phyloP scores from a whole-genome alignment of 768 basidiomycete genomes.

The Tremella mesenterica region DNA sequence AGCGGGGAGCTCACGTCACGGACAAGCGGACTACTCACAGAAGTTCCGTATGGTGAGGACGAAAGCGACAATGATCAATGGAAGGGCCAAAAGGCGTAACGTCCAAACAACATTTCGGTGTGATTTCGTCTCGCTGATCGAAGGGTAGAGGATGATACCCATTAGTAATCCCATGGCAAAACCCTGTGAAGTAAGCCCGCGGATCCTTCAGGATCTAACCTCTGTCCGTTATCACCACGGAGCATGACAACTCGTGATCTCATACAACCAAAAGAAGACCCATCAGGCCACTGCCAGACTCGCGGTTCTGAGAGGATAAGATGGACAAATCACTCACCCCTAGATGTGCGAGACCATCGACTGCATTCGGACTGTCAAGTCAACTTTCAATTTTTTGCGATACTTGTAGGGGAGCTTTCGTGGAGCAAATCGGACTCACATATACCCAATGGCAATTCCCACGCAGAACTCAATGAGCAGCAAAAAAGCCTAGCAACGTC shows the following conservation, averaged over 20 bases:
- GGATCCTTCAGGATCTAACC: no score
- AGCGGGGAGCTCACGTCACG: neutral
- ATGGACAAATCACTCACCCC: conserved; percentile 46
- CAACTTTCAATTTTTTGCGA: neutral
- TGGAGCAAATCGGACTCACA: conserved; percentile 19
- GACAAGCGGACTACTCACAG: conserved; percentile 43
- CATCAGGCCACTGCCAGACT: no score
- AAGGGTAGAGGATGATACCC: conserved; percentile 76
- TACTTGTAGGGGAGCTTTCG: neutral
- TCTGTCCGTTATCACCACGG: no score
- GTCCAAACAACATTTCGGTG: conserved; percentile 65
- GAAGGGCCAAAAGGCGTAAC: conserved; percentile 64
- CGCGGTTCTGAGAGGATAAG: no score
- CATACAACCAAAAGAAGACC: no score
- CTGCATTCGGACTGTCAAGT: conserved; percentile 49
- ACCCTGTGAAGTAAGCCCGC: no score
- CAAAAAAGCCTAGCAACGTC: conserved; percentile 57
- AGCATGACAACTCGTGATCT: no score
- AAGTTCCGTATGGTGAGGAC: conserved; percentile 80
- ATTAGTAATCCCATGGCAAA: conserved; percentile 54
- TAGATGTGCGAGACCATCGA: conserved; percentile 90
- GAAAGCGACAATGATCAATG: conserved; percentile 67
- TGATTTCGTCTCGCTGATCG: conserved; percentile 68
- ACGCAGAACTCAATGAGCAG: conserved; percentile 80
- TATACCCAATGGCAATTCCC: conserved; percentile 63